These are phyloP conservation scores for Aspergillus pseudonomiae DNA, from an alignment of 2,329 filamentous ascomycete genomes.

Conservation along the genomic window DNA sequence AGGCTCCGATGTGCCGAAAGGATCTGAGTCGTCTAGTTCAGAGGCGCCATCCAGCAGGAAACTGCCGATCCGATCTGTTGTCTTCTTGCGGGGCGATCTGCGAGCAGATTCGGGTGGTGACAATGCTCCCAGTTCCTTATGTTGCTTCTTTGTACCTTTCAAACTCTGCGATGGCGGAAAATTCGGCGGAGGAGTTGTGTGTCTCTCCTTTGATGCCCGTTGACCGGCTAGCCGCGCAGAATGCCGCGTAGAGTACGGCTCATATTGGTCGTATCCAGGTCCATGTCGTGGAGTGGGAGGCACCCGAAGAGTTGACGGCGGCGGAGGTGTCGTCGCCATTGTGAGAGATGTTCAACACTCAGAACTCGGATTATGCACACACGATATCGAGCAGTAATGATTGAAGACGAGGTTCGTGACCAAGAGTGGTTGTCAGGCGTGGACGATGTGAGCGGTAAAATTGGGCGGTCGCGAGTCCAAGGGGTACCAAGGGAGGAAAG, in stretches of 20 bases:
- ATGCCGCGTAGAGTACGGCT: conserved; percentile 43
- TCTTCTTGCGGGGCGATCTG: conserved; percentile 33
- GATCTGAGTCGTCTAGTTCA: conserved; percentile 24
- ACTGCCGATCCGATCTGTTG: conserved; percentile 16
- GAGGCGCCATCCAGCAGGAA: conserved; percentile 19
- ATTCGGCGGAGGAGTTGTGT: conserved; percentile 36
- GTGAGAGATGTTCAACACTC: conserved; percentile 7
- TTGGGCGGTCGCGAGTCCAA: conserved; percentile 8
- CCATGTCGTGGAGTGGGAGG: conserved; percentile 52
- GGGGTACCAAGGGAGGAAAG: conserved; percentile 20
- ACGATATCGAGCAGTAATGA: background rate
- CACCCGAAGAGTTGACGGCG: conserved; percentile 40
- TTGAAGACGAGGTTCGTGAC: background rate
- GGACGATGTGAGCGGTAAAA: background rate
- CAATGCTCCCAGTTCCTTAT: conserved; percentile 27
- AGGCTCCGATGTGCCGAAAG: conserved; percentile 27
- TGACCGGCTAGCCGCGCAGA: conserved; percentile 45
- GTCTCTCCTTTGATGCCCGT: conserved; percentile 29
- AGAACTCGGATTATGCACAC: background rate
- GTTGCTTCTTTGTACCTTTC: conserved; percentile 26
- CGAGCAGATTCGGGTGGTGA: conserved; percentile 34
- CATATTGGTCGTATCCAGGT: conserved; percentile 46
- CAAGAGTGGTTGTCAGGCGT: background rate
- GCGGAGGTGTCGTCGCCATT: conserved; percentile 52
- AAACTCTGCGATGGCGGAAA: conserved; percentile 26